Base-by-base conservation (phyloP, 2,329 filamentous ascomycete genomes). In the Penicillium italicum region DNA sequence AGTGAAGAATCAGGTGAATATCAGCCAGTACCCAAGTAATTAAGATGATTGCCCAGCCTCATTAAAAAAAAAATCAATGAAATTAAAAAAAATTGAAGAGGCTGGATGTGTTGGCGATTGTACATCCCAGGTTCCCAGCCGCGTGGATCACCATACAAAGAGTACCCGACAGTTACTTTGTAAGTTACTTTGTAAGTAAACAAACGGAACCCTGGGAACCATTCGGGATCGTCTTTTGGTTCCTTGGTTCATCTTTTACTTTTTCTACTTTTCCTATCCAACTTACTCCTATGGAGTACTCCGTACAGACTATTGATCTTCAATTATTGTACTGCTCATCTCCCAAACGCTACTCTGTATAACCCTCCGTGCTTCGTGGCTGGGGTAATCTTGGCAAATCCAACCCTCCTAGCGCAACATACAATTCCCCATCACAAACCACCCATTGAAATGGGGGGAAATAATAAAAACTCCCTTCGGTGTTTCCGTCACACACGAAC, bases 401-500 rank as follows among this genome's bases (percentile, higher is more conserved):
- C 40, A 28, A 37, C 11, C 31, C 42, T 20, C 38, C n/a, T 18
- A 41, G 7, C 4, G 4, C 26, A 42, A 31, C 16, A 12, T 5
- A 10, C 41, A 33, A 31, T 14, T 42, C 31, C 4, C 47, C 37
- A 41, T 22, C 26, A 33, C 34, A 24, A 22, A 24, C 4, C 45
- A 14, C n/a, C 20, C 34, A 37, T 24, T 24, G 4, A 37, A 37
- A 37, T 26, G 9, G 24, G 24, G 24, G 24, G 24, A 5, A 24
- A 14, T n/a, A 24, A 22, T 14, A 18, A 22, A 12, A 22, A 42
- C 12, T 36, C 36, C 12, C 50, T 46, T 46, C 7, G 40, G 40
- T 11, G 11, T 38, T 20, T 49, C 50, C 46, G 58, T 62, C 53
- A 59, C 60, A 62, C 60, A 53, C 41, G 24, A 41, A 38, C 52